Percentiles rank a stretch among this genome's conserved stretches.
These are phyloP conservation scores for Aureobasidium pullulans DNA, from an alignment of 2,329 filamentous ascomycete genomes.

Conservation along the genomic window DNA sequence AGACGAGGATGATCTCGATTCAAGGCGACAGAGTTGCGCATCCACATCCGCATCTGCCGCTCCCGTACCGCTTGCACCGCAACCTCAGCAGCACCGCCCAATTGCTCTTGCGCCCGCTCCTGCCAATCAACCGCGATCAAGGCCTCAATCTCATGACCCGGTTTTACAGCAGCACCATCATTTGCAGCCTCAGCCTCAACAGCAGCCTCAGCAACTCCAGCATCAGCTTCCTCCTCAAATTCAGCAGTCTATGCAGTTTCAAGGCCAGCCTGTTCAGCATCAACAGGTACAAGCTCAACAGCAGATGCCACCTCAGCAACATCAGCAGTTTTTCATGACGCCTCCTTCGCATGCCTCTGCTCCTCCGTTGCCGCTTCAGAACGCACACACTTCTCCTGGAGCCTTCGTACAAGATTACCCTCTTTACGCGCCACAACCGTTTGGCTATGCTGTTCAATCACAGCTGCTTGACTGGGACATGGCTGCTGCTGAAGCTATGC, in stretches of 20 bases:
- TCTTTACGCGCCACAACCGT: conserved; percentile 2
- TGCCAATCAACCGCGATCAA: neutral
- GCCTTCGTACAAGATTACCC: neutral
- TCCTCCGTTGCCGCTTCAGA: neutral
- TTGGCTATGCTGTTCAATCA: neutral
- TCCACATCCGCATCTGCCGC: neutral
- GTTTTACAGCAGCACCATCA: neutral
- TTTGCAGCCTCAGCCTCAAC: neutral
- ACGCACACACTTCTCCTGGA: neutral
- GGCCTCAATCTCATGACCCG: neutral
- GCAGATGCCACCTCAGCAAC: neutral
- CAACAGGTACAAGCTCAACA: neutral
- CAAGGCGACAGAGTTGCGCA: neutral
- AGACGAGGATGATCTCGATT: neutral
- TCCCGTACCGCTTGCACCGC: neutral
- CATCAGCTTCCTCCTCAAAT: neutral
- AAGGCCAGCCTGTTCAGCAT: neutral
- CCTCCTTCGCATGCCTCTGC: neutral
- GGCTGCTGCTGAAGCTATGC: neutral
- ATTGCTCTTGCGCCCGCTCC: conserved; percentile 1
- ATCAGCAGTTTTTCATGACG: conserved; percentile 1
- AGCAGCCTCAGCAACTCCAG: neutral
- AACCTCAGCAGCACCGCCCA: conserved; percentile 15
- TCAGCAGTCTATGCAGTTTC: neutral
- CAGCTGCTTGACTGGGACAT: conserved; percentile 9